A percentile compares a stretch with the other conserved stretches of the same genome.
These are phyloP conservation scores for Thelonectria discophora DNA, from an alignment of 2,329 filamentous ascomycete species.

Conservation along the genomic window DNA sequence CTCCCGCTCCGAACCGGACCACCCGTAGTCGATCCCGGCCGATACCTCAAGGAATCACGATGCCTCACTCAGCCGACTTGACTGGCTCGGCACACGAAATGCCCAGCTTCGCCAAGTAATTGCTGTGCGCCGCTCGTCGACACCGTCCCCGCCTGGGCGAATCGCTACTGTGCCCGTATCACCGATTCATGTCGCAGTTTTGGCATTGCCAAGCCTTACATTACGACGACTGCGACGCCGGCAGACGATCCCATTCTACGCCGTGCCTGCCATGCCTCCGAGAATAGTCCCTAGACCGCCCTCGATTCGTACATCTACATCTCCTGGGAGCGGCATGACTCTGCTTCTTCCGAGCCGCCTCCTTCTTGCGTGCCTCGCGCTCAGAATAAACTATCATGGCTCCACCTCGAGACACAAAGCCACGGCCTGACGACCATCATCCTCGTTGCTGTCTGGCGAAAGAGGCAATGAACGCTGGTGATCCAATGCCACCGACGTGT, in stretches of 20 bases:
- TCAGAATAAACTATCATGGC: constrained; percentile 16
- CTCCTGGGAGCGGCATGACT: background rate
- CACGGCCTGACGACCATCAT: constrained; percentile 2
- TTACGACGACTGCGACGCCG: constrained; percentile 18
- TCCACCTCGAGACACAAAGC: constrained; percentile 15
- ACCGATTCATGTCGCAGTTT: constrained; percentile 20
- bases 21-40: constrained; percentile 5
- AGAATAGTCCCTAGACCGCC: constrained; percentile 1
- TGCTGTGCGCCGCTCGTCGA: background rate
- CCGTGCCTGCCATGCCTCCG: constrained; percentile 8
- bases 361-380: constrained; percentile 6
- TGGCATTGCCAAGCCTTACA: constrained; percentile 20
- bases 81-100: constrained; percentile 1
- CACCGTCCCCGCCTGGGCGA: constrained; percentile 11
- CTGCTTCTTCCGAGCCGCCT: background rate
- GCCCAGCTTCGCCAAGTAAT: background rate
- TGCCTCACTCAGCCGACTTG: constrained; percentile 17
- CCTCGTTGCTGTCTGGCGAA: constrained; percentile 3
- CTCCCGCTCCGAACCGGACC: constrained; percentile 5
- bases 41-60: constrained; percentile 13
- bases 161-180: constrained; percentile 23
- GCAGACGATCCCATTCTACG: constrained; percentile 13
- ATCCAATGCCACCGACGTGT: constrained; percentile 32
- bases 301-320: too few species aligned
- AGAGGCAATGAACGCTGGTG: constrained; percentile 14